Evolutionary conservation across 495 filamentous ascomycete species (phyloP).

Genomic region (Symbiotaphrina buchneri): DNA sequence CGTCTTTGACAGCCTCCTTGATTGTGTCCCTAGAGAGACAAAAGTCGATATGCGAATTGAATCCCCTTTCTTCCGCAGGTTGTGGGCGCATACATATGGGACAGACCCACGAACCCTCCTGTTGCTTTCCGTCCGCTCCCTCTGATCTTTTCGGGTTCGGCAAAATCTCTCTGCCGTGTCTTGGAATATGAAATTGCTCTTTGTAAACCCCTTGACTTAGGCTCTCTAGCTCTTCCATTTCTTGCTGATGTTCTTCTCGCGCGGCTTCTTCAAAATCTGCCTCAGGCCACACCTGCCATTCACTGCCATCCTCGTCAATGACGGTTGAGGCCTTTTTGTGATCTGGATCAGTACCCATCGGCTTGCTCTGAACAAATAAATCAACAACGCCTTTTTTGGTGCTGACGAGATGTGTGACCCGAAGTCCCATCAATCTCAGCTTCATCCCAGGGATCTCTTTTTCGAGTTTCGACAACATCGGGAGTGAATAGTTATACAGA

Average conservation of each 20-base stretch:
- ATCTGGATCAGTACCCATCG: constrained; percentile 7
- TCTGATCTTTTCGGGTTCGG: constrained; percentile 20
- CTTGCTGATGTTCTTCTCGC: constrained; percentile 37
- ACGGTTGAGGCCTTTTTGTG: constrained; percentile 4
- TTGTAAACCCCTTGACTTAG: constrained; percentile 33
- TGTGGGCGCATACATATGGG: constrained; percentile 67
- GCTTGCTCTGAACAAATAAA: constrained; percentile 38
- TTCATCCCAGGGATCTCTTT: constrained; percentile 66
- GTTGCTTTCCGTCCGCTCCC: background rate
- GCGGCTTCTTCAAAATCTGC: constrained; percentile 34
- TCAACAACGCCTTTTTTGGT: constrained; percentile 53
- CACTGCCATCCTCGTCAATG: constrained; percentile 13
- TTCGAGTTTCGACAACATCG: constrained; percentile 70
- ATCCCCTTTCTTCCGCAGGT: constrained; percentile 44
- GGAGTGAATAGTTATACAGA: constrained; percentile 56
- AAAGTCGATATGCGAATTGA: constrained; percentile 89
- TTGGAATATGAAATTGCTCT: constrained; percentile 9
- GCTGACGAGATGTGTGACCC: constrained; percentile 70
- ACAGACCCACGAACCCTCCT: constrained; percentile 50
- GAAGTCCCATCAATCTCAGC: constrained; percentile 68
- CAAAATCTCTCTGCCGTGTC: constrained; percentile 26
- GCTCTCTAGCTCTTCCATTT: constrained; percentile 32
- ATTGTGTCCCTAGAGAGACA: constrained; percentile 79
- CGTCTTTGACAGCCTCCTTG: constrained; percentile 46
- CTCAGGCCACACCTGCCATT: constrained; percentile 48